These are phyloP conservation scores for Rhodotorula sp. DNA, from an alignment of 1,284 basidiomycete species.

Conservation along the genomic window DNA sequence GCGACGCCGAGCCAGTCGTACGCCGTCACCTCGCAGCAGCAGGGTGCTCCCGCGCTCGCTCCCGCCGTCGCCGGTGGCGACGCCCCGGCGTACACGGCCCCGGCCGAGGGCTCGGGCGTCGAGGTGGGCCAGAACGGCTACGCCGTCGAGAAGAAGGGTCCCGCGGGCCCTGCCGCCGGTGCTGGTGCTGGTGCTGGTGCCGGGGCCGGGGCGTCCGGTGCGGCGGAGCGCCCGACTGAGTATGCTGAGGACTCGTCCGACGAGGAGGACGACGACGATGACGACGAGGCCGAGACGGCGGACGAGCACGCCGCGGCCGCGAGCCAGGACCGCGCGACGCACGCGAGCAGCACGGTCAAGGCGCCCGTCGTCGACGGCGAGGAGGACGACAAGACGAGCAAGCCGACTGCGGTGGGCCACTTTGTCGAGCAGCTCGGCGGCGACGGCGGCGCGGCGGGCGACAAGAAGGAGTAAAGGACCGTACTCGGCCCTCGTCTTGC, in stretches of 20 bases:
- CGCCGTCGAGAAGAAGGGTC: slow-evolving; percentile 46
- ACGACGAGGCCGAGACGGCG: neutral
- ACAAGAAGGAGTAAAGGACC: neutral
- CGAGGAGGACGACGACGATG: neutral
- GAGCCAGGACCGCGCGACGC: neutral
- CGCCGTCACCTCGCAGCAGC: neutral
- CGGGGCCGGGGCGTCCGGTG: neutral
- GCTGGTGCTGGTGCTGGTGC: neutral
- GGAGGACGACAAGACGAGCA: neutral
- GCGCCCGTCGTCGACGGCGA: neutral
- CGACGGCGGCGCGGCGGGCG: neutral
- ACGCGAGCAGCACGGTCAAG: neutral
- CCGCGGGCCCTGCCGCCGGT: neutral
- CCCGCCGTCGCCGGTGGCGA: slow-evolving; percentile 13
- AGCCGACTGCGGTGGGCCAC: slow-evolving; percentile 2
- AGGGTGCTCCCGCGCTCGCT: slow-evolving; percentile 4
- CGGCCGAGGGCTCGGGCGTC: slow-evolving; percentile 52
- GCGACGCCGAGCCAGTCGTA: slow-evolving; percentile 45
- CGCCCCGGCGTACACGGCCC: slow-evolving; percentile 50
- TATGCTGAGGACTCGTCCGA: slow-evolving; percentile 8
- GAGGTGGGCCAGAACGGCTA: slow-evolving; percentile 69
- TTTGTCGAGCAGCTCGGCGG: slow-evolving; percentile 16
- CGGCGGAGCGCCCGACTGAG: neutral
- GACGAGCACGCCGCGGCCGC: slow-evolving; percentile 2
- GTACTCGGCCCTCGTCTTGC: neutral